These are phyloP conservation scores for Coemansia sp. DNA, from an alignment of 192 early-diverging fungal genomes.

Conservation along the genomic window DNA sequence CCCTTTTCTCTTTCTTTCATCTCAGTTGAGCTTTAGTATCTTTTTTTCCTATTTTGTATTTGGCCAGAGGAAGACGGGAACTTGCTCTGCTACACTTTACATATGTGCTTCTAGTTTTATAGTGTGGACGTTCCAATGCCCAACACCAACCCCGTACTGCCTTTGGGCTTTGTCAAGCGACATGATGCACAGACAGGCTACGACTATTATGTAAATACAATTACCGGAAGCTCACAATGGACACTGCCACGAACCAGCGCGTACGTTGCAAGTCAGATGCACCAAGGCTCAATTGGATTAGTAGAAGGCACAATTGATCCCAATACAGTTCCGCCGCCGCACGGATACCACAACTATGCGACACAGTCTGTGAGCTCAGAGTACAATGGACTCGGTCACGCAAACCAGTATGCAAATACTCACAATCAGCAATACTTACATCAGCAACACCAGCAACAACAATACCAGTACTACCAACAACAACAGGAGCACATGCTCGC, in stretches of 20 bases:
- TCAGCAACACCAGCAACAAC: not conserved
- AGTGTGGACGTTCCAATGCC: not conserved
- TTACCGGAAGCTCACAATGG: constrained; percentile 12
- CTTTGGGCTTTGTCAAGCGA: constrained; percentile 8
- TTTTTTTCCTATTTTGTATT: not conserved
- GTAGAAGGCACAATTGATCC: constrained; percentile 2
- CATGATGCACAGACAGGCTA: constrained; percentile 9
- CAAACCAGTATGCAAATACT: not conserved
- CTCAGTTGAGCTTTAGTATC: not conserved
- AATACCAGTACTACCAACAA: constrained; percentile 3
- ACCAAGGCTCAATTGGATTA: not conserved
- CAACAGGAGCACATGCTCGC: not conserved
- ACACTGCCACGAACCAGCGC: constrained; percentile 8
- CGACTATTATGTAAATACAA: constrained; percentile 9
- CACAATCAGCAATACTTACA: not conserved
- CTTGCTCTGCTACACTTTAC: not conserved
- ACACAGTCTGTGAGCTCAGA: constrained; percentile 1
- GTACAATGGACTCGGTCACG: not conserved
- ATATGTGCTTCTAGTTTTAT: not conserved
- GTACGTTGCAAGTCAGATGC: constrained; percentile 2
- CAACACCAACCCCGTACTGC: not conserved
- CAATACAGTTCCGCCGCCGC: constrained; percentile 6
- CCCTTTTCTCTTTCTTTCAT: constrained; percentile 1
- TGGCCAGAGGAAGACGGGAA: not conserved
- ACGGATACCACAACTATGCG: constrained; percentile 8